Evolutionary conservation across 495 filamentous ascomycete genomes (phyloP).

Genomic region (Aspergillus kassunensis): DNA sequence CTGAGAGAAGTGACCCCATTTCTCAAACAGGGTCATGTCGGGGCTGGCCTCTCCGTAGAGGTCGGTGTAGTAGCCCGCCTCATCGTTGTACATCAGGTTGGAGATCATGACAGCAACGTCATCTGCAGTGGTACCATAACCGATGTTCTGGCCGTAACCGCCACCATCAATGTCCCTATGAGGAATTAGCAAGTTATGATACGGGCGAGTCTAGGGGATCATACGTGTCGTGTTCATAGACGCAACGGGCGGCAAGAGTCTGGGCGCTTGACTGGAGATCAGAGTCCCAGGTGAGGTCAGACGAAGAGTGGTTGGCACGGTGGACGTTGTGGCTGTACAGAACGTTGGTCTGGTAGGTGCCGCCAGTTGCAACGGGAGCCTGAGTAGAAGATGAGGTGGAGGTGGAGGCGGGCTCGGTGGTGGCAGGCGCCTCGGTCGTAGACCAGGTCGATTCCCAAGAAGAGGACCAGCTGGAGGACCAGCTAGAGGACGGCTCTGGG

Average conservation of each 20-base stretch:
- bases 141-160: slow-evolving; percentile 86
- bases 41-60: slow-evolving; percentile 45
- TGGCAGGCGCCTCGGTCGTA: slow-evolving; percentile 7
- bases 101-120: slow-evolving; percentile 63
- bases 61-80: slow-evolving; percentile 49
- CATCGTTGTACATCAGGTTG: slow-evolving; percentile 81
- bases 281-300: slow-evolving; percentile 58
- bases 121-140: slow-evolving; percentile 37
- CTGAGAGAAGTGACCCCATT: slow-evolving; percentile 87
- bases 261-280: slow-evolving; percentile 60
- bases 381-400: slow-evolving; percentile 29
- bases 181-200: slow-evolving; percentile 6
- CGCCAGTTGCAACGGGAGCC: slow-evolving; percentile 23
- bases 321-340: slow-evolving; percentile 80
- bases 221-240: slow-evolving; percentile 74
- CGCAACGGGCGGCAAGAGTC: slow-evolving; percentile 52
- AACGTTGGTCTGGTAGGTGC: slow-evolving; percentile 42
- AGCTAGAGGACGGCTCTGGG: slow-evolving; percentile 4
- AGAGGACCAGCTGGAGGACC: slow-evolving; percentile 3
- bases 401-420: slow-evolving; percentile 11
- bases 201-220: slow-evolving; percentile 19
- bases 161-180: slow-evolving; percentile 49
- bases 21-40: slow-evolving; percentile 58
- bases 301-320: slow-evolving; percentile 76
- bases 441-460: slow-evolving; percentile 17